phyloP scores from a whole-genome alignment of 2,329 filamentous ascomycete species.

The Paracoccidioides brasiliensis region DNA sequence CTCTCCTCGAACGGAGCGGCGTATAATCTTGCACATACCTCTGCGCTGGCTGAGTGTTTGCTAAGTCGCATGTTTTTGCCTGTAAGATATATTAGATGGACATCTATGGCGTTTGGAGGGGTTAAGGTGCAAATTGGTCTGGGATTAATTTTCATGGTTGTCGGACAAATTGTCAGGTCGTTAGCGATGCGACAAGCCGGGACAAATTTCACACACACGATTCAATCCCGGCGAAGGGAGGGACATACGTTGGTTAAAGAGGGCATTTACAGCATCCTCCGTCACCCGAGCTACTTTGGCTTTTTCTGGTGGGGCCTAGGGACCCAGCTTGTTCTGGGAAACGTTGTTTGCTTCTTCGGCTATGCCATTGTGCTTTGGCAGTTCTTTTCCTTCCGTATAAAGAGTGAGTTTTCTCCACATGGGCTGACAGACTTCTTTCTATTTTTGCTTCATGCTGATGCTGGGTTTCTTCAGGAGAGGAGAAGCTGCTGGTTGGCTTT shows the following conservation, averaged over 20 bases:
- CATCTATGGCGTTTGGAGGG: conserved; percentile 26
- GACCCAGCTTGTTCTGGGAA: conserved; percentile 81
- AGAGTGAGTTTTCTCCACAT: conserved; percentile 34
- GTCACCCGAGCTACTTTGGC: conserved; percentile 92
- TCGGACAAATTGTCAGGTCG: conserved; percentile 66
- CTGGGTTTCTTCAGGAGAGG: conserved; percentile 47
- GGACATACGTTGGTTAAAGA: conserved; percentile 70
- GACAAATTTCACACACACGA: conserved; percentile 78
- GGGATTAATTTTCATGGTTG: conserved; percentile 50
- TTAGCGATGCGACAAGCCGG: conserved; percentile 81
- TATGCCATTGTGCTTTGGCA: conserved; percentile 68
- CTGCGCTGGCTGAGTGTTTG: conserved; percentile 61
- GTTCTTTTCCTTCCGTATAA: conserved; percentile 68
- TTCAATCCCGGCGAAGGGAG: conserved; percentile 55
- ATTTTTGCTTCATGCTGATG: conserved; percentile 7
- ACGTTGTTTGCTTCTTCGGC: conserved; percentile 59
- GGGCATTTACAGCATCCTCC: conserved; percentile 61
- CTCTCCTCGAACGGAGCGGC: conserved; percentile 70
- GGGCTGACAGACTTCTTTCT: neutral
- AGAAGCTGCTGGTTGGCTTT: conserved; percentile 62
- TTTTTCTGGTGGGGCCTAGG: conserved; percentile 99
- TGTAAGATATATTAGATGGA: conserved; percentile 34
- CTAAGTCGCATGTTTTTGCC: conserved; percentile 19
- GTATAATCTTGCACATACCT: conserved; percentile 70
- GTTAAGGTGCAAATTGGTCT: conserved; percentile 28